Evolutionary conservation across 768 basidiomycete species (phyloP), one percentile per base, ranked within the genome.

Genomic region (Dictyophora rubrovolvata): DNA sequence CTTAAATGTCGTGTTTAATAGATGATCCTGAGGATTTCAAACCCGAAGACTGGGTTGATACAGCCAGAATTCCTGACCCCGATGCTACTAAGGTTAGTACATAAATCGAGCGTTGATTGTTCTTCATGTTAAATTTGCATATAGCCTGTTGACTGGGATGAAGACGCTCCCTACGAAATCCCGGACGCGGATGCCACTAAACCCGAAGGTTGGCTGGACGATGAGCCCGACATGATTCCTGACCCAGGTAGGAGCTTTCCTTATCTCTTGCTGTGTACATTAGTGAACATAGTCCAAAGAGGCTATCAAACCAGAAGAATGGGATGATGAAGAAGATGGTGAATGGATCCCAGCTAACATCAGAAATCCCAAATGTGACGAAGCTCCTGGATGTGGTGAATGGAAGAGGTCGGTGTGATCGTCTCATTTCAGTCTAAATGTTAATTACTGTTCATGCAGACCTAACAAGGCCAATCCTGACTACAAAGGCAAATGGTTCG

Each of bases 241-340:
- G 96, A 99, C 69, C 95, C 96, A 61, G 87, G 87, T 88, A 62
- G 63, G 76, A 65, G 18, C 14, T 47, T 20, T 35, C 53, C 23
- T 36, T 14, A 35, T n/a, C 47, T 53, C 8, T 16, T 17, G 18
- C 34, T 50, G 2, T 42, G 36, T 51, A n/a, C 22, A 18, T 16
- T 51, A 28, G 42, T n/a, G n/a, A 46, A 53, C 61, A 48, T 60
- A 16, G 17, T 33, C 5, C 64, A 1, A 59, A 83, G 89, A 92
- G 63, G 83, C 89, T 46, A 82, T 86, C 73, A 97, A 96, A 77
- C 96, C 96, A 6, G 96, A 99, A 70, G 96, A 99, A 72, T 99
- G 96, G 96, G 93, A 96, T 67, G 95, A 97, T 66, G 96, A 97
- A 69, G 96, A 98, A 70, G 95, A 99, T 65, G 96, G 96, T 71